Evolutionary conservation across 2,329 filamentous ascomycete species (phyloP).

Genomic region (Knoxdaviesia proteae): DNA sequence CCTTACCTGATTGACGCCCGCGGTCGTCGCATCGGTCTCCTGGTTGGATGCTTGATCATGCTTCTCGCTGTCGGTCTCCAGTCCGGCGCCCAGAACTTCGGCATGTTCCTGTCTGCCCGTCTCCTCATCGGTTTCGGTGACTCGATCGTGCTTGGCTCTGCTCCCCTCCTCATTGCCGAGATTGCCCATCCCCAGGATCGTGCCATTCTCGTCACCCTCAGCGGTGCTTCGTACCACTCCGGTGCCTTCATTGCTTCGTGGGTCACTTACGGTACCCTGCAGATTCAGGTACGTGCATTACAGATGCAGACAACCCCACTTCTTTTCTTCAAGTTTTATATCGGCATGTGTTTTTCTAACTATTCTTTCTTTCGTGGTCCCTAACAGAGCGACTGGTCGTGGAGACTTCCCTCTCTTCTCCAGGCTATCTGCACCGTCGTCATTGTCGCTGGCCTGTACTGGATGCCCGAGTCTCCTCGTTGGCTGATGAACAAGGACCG

Average conservation of each 20-base stretch:
- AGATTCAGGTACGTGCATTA: conserved; percentile 3
- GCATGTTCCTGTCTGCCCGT: conserved; percentile 14
- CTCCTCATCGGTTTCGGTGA: conserved; percentile 14
- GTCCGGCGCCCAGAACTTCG: conserved; percentile 6
- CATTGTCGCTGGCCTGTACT: conserved; percentile 7
- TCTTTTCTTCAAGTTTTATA: background rate
- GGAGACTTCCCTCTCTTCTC: conserved; percentile 10
- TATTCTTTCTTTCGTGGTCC: background rate
- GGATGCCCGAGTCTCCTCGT: conserved; percentile 11
- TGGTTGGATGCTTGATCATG: conserved; percentile 4
- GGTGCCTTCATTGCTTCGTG: conserved; percentile 12
- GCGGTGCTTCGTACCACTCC: conserved; percentile 4
- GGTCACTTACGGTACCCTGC: conserved; percentile 10
- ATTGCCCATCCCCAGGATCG: conserved; percentile 16
- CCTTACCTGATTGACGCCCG: conserved; percentile 14
- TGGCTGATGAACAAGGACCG: conserved; percentile 17
- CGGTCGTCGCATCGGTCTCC: conserved; percentile 16
- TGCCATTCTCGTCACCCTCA: conserved; percentile 12
- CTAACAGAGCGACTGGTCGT: conserved; percentile 7
- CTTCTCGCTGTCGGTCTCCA: conserved; percentile 9
- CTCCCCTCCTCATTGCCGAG: conserved; percentile 15
- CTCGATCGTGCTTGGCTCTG: conserved; percentile 10
- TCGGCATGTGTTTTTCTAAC: too few relatives aligned
- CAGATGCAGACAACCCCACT: background rate
- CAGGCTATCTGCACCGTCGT: conserved; percentile 10